Percentiles rank a stretch among this genome's conserved stretches.
These are phyloP conservation scores for Coleophoma crateriformis DNA, from an alignment of 2,329 filamentous ascomycete genomes.

Conservation along the genomic window DNA sequence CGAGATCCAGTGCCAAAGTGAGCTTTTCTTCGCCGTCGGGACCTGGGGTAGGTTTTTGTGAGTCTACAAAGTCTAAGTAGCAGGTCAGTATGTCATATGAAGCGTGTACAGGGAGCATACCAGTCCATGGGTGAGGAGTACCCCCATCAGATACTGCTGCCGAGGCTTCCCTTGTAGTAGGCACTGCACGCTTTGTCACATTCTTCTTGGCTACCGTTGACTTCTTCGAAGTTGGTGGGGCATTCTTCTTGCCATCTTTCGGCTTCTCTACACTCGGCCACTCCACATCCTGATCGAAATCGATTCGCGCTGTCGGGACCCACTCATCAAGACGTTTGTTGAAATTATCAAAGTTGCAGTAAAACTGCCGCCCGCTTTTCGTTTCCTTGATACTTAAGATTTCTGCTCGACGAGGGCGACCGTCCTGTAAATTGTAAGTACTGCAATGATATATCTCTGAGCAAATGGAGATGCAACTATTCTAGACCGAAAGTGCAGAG, in stretches of 20 bases:
- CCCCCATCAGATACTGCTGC: conserved; percentile 22
- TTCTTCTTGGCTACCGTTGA: conserved; percentile 27
- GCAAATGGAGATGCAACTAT: too few species aligned
- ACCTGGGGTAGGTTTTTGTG: conserved; percentile 21
- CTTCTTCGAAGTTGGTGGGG: conserved; percentile 36
- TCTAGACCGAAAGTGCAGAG: too few species aligned
- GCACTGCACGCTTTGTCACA: conserved; percentile 30
- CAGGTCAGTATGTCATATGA: conserved; percentile 6
- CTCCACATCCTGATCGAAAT: conserved; percentile 86
- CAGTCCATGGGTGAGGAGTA: conserved; percentile 22
- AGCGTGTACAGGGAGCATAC: neutral
- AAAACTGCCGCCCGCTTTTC: conserved; percentile 83
- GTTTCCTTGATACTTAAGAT: conserved; percentile 91
- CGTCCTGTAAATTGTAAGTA: conserved; percentile 49
- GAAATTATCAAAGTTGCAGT: conserved; percentile 98
- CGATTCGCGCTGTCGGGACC: conserved; percentile 77
- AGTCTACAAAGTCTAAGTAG: conserved; percentile 21
- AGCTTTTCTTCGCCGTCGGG: conserved; percentile 21
- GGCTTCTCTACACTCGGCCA: conserved; percentile 82
- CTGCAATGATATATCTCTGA: neutral
- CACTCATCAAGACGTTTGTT: conserved; percentile 86
- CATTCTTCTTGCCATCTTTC: conserved; percentile 71
- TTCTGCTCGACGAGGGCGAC: conserved; percentile 83
- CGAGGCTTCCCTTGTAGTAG: conserved; percentile 23
- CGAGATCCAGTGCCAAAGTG: conserved; percentile 19